Base-by-base conservation (phyloP, 2,329 filamentous ascomycete genomes). In the Anisogramma anomala region DNA sequence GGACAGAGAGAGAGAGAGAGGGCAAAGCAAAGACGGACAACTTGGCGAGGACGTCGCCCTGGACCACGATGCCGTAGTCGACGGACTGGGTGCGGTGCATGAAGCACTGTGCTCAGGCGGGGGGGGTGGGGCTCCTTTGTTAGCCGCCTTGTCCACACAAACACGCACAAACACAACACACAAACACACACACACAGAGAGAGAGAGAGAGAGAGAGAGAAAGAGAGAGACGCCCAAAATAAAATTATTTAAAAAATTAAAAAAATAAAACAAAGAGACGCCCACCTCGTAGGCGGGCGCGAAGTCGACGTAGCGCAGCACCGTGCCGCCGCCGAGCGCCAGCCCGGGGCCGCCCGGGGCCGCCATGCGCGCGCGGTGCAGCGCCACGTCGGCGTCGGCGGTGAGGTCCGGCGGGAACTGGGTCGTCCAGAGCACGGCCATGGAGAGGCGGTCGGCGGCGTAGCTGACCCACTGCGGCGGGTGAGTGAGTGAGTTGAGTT, bases 21-120 rank as follows among this genome's bases (percentile, higher is more conserved):
- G 26, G 8, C 26, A 10, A 10, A 10, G 26, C 22, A 23, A 15
- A 13, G 6, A 31, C 28, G 5, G 6, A 32, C 30, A 32, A 32
- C 11, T 32, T 32, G 30, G 30, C 30, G 11, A 32, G 3, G 15
- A 32, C 46, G 69, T 18, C 15, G 8, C 30, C 30, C 4, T 10
- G 66, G 6, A 71, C 49, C 5, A 72, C 64, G 22, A 71, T 58
- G 1, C 68, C 69, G 42, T 67, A 70, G 48, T 72, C 68, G 2
- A 72, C 53, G 35, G 59, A 65, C 39, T 65, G 58, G 0, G 69
- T 71, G 6, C 68, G 60, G 46, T 72, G 67, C 58, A 70, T 66
- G 7, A 63, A 52, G 14, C 56, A 58, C 37, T 47, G 6, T 2
- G 11, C 2, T 19, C 22, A 5, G 22, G 22, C n/a, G n/a, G n/a